Percentiles rank a stretch among this genome's conserved stretches.
Evolutionary conservation across 2,329 filamentous ascomycete species (phyloP).

Genomic region (Aspergillus eucalypticola): DNA sequence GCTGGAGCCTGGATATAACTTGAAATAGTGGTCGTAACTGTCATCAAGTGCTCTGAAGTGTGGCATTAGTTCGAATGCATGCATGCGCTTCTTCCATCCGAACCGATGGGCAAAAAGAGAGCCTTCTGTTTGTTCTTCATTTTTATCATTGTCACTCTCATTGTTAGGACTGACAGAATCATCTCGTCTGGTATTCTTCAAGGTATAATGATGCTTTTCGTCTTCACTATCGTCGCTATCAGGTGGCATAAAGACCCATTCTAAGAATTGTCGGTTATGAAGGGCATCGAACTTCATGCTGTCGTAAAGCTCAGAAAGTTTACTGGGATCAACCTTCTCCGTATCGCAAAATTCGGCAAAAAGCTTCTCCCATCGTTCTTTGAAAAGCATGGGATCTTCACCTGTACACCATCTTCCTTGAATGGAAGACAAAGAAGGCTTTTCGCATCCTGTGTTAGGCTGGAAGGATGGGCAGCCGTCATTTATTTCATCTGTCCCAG

Average conservation of each 20-base stretch:
- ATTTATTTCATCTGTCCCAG: not conserved
- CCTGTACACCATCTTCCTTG: slow-evolving; percentile 95
- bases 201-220: slow-evolving; percentile 36
- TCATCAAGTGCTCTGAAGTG: slow-evolving; percentile 53
- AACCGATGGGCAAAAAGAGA: slow-evolving; percentile 41
- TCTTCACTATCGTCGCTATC: slow-evolving; percentile 75
- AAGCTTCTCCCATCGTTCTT: slow-evolving; percentile 96
- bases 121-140: slow-evolving; percentile 35
- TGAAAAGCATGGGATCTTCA: slow-evolving; percentile 91
- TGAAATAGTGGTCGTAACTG: slow-evolving; percentile 74
- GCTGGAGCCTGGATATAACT: slow-evolving; percentile 76
- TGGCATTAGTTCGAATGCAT: slow-evolving; percentile 47
- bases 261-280: slow-evolving; percentile 92
- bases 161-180: slow-evolving; percentile 22
- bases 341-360: slow-evolving; percentile 95
- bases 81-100: slow-evolving; percentile 55
- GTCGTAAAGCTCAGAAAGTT: slow-evolving; percentile 97
- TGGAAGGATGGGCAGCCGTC: slow-evolving; percentile 15
- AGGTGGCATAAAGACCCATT: slow-evolving; percentile 94
- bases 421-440: slow-evolving; percentile 66
- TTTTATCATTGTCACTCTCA: slow-evolving; percentile 21
- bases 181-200: slow-evolving; percentile 21
- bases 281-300: slow-evolving; percentile 99
- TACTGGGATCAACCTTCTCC: slow-evolving; percentile 97
- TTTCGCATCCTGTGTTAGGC: slow-evolving; percentile 25